Conservation (phyloP, 2,329 filamentous ascomycete species). For the Periconia digitata region DNA sequence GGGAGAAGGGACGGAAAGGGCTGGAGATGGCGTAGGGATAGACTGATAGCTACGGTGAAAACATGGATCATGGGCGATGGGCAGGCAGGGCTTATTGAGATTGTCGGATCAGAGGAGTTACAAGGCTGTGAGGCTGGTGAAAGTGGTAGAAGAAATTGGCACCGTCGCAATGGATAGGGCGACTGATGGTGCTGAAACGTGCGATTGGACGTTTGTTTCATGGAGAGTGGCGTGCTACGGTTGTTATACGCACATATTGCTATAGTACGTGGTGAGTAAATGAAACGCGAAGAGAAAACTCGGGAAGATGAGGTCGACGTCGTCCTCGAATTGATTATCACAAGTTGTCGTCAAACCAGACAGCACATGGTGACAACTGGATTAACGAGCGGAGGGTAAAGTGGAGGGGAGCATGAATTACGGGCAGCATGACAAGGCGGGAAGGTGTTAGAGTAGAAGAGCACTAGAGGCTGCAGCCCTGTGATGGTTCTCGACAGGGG, state of each 20-base stretch:
- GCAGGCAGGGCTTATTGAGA: too few relatives aligned
- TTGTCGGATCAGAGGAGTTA: neutral
- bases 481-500: neutral
- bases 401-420: neutral
- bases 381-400: too few relatives aligned
- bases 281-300: neutral
- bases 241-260: neutral
- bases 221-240: neutral
- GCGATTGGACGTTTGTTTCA: neutral
- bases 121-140: neutral
- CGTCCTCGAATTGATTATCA: neutral
- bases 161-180: neutral
- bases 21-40: neutral
- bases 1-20: neutral
- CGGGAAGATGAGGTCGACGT: neutral
- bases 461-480: neutral
- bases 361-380: neutral
- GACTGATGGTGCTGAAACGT: neutral
- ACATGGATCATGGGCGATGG: neutral
- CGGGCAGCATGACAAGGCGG: neutral
- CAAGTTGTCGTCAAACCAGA: neutral
- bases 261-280: neutral
- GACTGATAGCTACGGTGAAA: too few relatives aligned
- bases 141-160: neutral
- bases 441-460: neutral